These are phyloP conservation scores for Neonectria sp. DNA, from an alignment of 2,329 filamentous ascomycete genomes.

Conservation along the genomic window DNA sequence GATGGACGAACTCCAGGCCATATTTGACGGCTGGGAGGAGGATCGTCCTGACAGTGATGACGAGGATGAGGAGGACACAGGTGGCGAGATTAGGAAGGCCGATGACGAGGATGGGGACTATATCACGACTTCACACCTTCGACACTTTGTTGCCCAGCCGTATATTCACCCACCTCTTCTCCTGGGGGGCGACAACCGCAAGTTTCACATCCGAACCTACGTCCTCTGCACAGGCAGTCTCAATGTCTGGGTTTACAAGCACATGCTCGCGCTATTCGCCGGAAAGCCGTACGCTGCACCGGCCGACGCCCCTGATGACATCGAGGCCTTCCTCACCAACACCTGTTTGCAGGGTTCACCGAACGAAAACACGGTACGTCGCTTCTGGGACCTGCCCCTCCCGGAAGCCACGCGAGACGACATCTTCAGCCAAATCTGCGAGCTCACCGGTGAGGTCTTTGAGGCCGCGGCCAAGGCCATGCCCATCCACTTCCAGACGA, in stretches of 20 bases:
- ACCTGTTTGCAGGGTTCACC: constrained; percentile 86
- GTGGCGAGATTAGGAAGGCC: constrained; percentile 24
- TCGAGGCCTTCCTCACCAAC: constrained; percentile 90
- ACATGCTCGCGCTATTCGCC: constrained; percentile 95
- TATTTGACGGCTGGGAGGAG: constrained; percentile 94
- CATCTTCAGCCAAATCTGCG: constrained; percentile 83
- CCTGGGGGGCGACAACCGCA: constrained; percentile 77
- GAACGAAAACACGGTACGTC: constrained; percentile 75
- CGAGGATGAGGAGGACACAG: constrained; percentile 63
- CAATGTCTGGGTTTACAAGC: constrained; percentile 86
- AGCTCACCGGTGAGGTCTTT: constrained; percentile 82
- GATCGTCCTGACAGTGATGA: constrained; percentile 76
- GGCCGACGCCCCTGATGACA: constrained; percentile 62
- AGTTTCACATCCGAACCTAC: constrained; percentile 97
- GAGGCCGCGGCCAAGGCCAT: constrained; percentile 88
- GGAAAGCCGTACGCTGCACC: constrained; percentile 80
- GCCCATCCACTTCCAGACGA: constrained; percentile 91
- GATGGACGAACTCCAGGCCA: constrained; percentile 84
- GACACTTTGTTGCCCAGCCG: constrained; percentile 95
- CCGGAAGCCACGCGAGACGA: constrained; percentile 67
- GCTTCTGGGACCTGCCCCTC: constrained; percentile 79
- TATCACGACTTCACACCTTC: constrained; percentile 90
- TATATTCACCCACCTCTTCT: constrained; percentile 90
- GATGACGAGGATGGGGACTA: constrained; percentile 60
- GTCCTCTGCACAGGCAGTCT: constrained; percentile 86